phyloP scores from a whole-genome alignment of 176 grass and related monocot genomes.

The Eragrostis curvula region DNA sequence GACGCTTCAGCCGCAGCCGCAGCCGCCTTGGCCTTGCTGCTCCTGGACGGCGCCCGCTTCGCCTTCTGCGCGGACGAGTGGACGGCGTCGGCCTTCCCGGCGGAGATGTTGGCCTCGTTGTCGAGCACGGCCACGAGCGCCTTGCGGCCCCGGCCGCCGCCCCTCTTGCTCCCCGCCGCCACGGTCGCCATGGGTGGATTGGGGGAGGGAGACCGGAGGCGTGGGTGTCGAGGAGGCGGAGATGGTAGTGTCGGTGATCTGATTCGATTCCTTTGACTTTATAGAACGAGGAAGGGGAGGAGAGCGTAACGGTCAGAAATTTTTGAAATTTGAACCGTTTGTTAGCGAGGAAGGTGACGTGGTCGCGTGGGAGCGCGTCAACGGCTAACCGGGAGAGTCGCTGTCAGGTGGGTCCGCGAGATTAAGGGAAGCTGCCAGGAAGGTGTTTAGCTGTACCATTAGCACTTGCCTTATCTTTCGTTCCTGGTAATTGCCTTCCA shows the following conservation, averaged over 20 bases:
- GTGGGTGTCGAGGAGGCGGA: background rate
- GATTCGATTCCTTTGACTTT: constrained; percentile 8
- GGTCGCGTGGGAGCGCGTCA: constrained; percentile 20
- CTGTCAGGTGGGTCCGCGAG: background rate
- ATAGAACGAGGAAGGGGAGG: constrained; percentile 2
- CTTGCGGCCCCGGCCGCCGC: constrained; percentile 58
- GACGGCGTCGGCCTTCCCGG: constrained; percentile 39
- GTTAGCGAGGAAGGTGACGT: constrained; percentile 14
- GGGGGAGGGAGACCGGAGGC: background rate
- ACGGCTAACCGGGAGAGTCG: constrained; percentile 10
- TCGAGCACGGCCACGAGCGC: constrained; percentile 59
- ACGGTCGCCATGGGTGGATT: constrained; percentile 40
- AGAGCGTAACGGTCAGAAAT: constrained; percentile 43
- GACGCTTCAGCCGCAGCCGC: background rate
- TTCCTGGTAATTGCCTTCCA: background rate
- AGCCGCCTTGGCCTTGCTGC: constrained; percentile 23
- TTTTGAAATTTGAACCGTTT: constrained; percentile 64
- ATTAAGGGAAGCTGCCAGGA: background rate
- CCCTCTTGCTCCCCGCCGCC: constrained; percentile 52
- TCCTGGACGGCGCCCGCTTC: constrained; percentile 49
- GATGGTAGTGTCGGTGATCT: constrained; percentile 16
- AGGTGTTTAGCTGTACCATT: background rate
- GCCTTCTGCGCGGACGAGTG: constrained; percentile 43
- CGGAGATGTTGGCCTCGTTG: constrained; percentile 83
- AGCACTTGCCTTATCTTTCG: background rate